A percentile compares a stretch with the other conserved stretches of the same genome.
Evolutionary conservation across 345 rosid genomes (phyloP).

Genomic region (Syzygium aromaticum): DNA sequence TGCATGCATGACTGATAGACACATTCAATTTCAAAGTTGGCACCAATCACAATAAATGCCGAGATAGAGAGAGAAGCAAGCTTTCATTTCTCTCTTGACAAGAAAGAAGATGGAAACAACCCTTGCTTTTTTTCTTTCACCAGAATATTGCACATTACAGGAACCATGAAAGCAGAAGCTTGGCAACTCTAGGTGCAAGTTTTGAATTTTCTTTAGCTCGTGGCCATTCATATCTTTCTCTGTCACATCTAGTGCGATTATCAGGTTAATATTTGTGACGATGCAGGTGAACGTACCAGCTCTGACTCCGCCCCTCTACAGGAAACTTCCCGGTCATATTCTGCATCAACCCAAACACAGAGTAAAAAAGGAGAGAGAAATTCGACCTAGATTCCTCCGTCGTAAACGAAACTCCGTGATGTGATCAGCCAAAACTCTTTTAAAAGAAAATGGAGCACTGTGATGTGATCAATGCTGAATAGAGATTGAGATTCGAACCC

Average conservation of each 20-base stretch:
- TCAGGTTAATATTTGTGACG: not conserved
- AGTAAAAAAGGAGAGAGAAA: not conserved
- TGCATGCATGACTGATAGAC: not conserved
- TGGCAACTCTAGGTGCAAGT: not conserved
- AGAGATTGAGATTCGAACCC: not conserved
- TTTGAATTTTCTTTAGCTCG: not conserved
- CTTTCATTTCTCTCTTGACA: not conserved
- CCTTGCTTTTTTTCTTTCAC: not conserved
- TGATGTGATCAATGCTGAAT: not conserved
- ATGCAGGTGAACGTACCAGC: not conserved
- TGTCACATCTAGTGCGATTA: not conserved
- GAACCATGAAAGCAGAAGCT: not conserved
- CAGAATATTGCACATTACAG: not conserved
- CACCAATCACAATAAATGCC: not conserved
- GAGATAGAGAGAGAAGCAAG: not conserved
- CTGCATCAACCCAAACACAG: not conserved
- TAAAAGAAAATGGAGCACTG: not conserved
- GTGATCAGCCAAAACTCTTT: not conserved
- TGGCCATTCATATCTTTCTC: not conserved
- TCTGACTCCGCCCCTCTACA: not conserved
- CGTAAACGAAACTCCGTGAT: not conserved
- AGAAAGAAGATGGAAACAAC: not conserved
- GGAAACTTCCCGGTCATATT: not conserved
- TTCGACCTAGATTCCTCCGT: not conserved
- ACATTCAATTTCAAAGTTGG: not conserved